Percentiles rank a stretch among this genome's conserved stretches.
phyloP scores from a whole-genome alignment of 176 grass and related monocot species.

The Eragrostis nindensis region DNA sequence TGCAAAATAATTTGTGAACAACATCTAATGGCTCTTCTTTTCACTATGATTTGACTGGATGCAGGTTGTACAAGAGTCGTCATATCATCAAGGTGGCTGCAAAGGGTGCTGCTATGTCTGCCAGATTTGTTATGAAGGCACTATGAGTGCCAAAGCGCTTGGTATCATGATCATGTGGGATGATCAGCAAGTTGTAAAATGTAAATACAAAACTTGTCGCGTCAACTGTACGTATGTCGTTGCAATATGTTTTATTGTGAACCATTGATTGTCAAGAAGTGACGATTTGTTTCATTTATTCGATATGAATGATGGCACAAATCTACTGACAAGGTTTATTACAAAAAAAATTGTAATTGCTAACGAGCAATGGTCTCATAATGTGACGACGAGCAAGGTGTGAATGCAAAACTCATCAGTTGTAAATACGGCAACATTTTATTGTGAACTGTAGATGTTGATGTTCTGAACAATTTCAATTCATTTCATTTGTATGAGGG shows the following conservation, averaged over 20 bases:
- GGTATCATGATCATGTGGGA: constrained; percentile 3
- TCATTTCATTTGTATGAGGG: background rate
- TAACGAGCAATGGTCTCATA: background rate
- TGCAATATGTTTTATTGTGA: background rate
- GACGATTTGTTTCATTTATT: background rate
- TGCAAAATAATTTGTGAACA: background rate
- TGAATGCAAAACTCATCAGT: constrained; percentile 29
- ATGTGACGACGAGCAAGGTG: constrained; percentile 4
- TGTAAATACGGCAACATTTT: constrained; percentile 28
- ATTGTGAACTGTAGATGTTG: background rate
- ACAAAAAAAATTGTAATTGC: background rate
- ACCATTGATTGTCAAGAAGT: background rate
- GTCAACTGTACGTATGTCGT: constrained; percentile 46
- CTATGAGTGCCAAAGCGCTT: constrained; percentile 17
- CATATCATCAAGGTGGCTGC: constrained; percentile 65
- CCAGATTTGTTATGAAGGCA: constrained; percentile 72
- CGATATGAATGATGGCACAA: background rate
- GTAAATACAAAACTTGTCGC: constrained; percentile 51
- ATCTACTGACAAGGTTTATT: background rate
- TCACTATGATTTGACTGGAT: background rate
- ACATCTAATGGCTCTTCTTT: background rate
- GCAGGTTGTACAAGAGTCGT: constrained; percentile 68
- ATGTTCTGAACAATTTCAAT: background rate
- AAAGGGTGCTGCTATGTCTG: constrained; percentile 52
- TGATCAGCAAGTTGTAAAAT: constrained; percentile 29